Conservation (phyloP, 2,329 filamentous ascomycete genomes). For the Karstenula rhodostoma region DNA sequence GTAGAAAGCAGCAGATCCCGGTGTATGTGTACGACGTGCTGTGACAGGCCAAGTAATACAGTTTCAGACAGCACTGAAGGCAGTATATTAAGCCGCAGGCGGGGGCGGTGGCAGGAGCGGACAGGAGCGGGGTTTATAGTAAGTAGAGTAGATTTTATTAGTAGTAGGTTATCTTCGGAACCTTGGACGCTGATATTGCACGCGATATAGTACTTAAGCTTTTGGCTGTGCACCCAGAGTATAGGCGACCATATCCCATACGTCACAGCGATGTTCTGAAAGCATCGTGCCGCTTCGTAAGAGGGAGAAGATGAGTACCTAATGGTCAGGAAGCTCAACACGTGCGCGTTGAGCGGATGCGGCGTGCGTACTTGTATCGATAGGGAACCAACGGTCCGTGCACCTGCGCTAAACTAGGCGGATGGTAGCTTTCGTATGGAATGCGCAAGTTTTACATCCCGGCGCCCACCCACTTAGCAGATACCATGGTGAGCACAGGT, state of each 20-base stretch:
- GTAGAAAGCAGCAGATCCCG: too few relatives aligned
- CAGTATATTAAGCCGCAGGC: slow-evolving; percentile 23
- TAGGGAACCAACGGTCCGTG: neutral
- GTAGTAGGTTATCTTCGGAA: neutral
- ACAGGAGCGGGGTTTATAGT: slow-evolving; percentile 24
- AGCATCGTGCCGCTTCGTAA: too few relatives aligned
- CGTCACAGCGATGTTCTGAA: too few relatives aligned
- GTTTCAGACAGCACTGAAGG: slow-evolving; percentile 13
- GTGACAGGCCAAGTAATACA: too few relatives aligned
- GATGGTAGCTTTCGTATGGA: neutral
- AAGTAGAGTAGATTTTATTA: neutral
- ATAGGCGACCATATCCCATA: slow-evolving; percentile 15
- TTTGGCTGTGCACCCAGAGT: slow-evolving; percentile 25
- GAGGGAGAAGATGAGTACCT: too few relatives aligned
- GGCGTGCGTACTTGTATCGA: neutral
- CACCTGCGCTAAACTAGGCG: neutral
- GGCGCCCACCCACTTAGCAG: neutral
- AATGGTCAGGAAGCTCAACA: neutral
- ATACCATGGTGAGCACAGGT: neutral
- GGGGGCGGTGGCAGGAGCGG: slow-evolving; percentile 12
- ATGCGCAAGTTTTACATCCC: neutral
- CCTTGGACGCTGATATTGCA: neutral
- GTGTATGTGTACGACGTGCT: too few relatives aligned
- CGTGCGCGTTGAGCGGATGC: neutral
- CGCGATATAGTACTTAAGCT: slow-evolving; percentile 24